phyloP scores from a whole-genome alignment of 148 eudicot genomes.

The Persicaria tinctoria region DNA sequence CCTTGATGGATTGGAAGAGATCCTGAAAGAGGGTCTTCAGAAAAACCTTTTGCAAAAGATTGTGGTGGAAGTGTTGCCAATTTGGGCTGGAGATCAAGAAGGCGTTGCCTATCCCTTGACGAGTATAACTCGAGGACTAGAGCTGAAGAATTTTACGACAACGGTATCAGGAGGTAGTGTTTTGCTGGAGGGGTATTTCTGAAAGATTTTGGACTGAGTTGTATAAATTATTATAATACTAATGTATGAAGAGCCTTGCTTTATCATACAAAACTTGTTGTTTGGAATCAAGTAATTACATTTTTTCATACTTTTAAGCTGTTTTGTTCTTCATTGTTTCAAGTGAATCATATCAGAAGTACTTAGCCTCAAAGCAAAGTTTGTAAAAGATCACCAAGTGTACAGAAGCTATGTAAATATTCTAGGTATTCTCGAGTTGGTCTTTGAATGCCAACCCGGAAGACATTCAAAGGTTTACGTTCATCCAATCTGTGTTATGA shows the following conservation, averaged over 20 bases:
- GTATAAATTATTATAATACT: background rate
- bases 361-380: background rate
- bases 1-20: slow-evolving; percentile 44
- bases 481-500: no score
- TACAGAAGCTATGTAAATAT: background rate
- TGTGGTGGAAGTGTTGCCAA: slow-evolving; percentile 69
- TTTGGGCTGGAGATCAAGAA: slow-evolving; percentile 32
- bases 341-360: no score
- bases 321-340: no score
- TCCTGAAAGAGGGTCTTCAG: slow-evolving; percentile 49
- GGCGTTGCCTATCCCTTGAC: slow-evolving; percentile 20
- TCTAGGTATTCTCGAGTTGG: background rate
- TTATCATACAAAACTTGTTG: no score
- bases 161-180: slow-evolving; percentile 36
- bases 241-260: background rate
- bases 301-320: no score
- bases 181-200: slow-evolving; percentile 72
- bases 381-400: background rate
- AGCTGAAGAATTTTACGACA: slow-evolving; percentile 42
- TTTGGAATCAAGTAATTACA: no score
- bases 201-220: background rate
- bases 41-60: slow-evolving; percentile 56
- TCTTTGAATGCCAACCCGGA: background rate
- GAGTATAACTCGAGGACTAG: slow-evolving; percentile 19
- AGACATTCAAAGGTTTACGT: no score